phyloP scores from a whole-genome alignment of 2,329 filamentous ascomycete genomes.

The Fusarium sp. region DNA sequence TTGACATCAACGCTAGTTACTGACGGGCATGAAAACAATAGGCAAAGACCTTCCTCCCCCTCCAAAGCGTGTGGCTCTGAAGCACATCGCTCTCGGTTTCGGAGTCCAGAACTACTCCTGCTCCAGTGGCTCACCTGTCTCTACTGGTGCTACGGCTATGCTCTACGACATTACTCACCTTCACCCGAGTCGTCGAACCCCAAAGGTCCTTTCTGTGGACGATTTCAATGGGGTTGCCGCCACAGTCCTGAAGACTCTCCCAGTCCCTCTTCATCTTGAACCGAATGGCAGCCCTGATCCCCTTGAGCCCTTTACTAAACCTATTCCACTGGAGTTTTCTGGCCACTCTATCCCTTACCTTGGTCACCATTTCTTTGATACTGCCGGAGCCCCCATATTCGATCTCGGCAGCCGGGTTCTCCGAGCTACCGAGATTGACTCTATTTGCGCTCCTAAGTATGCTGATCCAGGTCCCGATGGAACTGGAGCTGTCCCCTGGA shows the following conservation, averaged over 20 bases:
- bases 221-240: conserved; percentile 55
- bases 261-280: conserved; percentile 61
- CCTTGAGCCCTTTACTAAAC: conserved; percentile 46
- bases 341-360: conserved; percentile 56
- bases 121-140: conserved; percentile 46
- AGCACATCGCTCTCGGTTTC: conserved; percentile 69
- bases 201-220: conserved; percentile 49
- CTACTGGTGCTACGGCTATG: conserved; percentile 68
- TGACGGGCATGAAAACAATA: conserved; percentile 37
- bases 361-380: conserved; percentile 75
- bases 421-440: conserved; percentile 60
- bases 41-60: conserved; percentile 57
- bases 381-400: conserved; percentile 66
- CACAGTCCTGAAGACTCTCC: conserved; percentile 52
- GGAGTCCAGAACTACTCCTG: conserved; percentile 78
- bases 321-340: conserved; percentile 57
- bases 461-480: conserved; percentile 58
- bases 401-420: conserved; percentile 58
- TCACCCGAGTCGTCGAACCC: conserved; percentile 56
- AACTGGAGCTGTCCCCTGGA: conserved; percentile 66
- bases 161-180: conserved; percentile 66
- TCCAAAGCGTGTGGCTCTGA: conserved; percentile 53
- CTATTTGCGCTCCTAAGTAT: conserved; percentile 61
- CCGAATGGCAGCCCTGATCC: conserved; percentile 52
- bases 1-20: conserved; percentile 17